Evolutionary conservation across 2,329 filamentous ascomycete genomes (phyloP).

Genomic region (Cadophora sp.): DNA sequence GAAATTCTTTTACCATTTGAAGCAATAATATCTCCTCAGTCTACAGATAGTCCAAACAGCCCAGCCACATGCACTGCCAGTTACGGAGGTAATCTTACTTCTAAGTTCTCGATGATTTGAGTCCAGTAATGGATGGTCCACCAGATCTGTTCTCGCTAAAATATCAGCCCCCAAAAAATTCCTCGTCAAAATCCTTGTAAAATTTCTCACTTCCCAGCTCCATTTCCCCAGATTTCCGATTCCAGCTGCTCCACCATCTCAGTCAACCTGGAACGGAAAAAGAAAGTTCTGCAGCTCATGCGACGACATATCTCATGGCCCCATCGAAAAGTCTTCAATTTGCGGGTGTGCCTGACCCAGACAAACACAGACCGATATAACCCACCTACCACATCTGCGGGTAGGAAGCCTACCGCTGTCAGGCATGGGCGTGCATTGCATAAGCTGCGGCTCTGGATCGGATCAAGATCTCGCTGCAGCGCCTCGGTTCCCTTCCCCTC

Average conservation of each 20-base stretch:
- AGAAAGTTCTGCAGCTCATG: conserved; percentile 16
- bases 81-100: too few species aligned
- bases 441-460: neutral
- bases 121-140: too few species aligned
- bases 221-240: neutral
- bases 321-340: neutral
- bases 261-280: neutral
- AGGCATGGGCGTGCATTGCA: conserved; percentile 3
- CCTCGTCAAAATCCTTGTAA: neutral
- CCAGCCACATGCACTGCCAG: too few species aligned
- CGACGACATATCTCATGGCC: neutral
- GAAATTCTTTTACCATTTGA: too few species aligned
- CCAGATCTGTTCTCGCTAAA: too few species aligned
- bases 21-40: neutral
- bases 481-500: neutral
- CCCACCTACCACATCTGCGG: neutral
- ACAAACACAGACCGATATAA: neutral
- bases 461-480: neutral
- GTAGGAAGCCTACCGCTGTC: neutral
- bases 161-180: neutral
- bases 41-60: neutral
- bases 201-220: neutral
- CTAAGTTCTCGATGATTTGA: too few species aligned
- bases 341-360: neutral
- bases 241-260: neutral